Percentiles rank a stretch among this genome's conserved stretches.
Conservation (phyloP, 768 basidiomycete species). For the Lactarius quietus region DNA sequence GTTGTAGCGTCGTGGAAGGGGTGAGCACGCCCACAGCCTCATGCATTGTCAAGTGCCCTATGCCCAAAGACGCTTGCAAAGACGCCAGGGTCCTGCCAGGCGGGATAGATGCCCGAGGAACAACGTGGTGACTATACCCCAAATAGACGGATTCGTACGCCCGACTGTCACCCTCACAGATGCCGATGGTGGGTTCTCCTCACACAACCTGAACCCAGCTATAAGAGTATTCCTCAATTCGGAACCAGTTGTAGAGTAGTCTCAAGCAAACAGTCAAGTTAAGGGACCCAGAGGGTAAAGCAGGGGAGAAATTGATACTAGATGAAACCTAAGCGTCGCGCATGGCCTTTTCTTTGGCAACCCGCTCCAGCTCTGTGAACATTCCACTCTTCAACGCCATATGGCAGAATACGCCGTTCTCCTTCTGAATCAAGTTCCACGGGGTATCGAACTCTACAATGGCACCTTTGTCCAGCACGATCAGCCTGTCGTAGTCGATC, state of each 20-base stretch:
- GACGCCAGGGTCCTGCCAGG: background rate
- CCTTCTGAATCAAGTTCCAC: slow-evolving; percentile 43
- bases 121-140: background rate
- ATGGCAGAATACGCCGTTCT: slow-evolving; percentile 46
- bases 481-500: slow-evolving; percentile 75
- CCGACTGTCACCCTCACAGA: background rate
- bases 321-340: background rate
- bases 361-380: slow-evolving; percentile 55
- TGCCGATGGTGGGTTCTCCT: background rate
- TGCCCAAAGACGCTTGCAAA: background rate
- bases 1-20: too few species aligned
- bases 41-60: background rate
- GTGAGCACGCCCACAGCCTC: background rate
- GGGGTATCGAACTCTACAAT: slow-evolving; percentile 52
- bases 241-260: background rate
- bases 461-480: slow-evolving; percentile 72
- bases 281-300: background rate
- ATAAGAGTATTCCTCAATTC: background rate
- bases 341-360: slow-evolving; percentile 45
- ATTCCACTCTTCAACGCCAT: slow-evolving; percentile 64
- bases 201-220: background rate
- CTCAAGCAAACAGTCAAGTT: background rate
- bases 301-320: background rate
- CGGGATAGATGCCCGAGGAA: background rate
- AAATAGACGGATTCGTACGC: background rate